These are phyloP conservation scores for Heliamphora pulchella DNA, from an alignment of 179 eudicot species.

Conservation along the genomic window DNA sequence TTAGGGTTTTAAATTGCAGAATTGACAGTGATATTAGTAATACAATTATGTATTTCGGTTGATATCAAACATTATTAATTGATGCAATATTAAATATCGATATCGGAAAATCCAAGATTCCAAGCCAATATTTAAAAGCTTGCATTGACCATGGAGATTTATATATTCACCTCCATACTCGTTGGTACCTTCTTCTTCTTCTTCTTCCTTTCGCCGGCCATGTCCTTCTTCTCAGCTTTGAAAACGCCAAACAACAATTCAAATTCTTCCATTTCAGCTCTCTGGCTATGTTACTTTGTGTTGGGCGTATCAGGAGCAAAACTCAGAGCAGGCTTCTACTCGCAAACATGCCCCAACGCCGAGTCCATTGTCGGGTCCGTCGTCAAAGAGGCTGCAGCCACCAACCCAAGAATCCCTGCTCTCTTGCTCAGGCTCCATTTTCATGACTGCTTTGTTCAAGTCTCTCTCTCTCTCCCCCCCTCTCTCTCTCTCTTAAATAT, in stretches of 20 bases:
- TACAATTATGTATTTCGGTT: too few relatives aligned
- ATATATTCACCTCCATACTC: too few relatives aligned
- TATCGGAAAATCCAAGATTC: too few relatives aligned
- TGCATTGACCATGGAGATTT: too few relatives aligned
- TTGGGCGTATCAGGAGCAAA: neutral
- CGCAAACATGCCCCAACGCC: constrained; percentile 20
- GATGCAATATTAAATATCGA: too few relatives aligned
- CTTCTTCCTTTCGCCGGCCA: neutral
- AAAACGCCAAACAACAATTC: neutral
- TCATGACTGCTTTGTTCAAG: constrained; percentile 28
- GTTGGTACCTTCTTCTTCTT: too few relatives aligned
- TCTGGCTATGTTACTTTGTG: neutral
- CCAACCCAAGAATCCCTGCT: constrained; percentile 22
- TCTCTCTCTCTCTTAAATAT: neutral
- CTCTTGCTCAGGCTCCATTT: constrained; percentile 19
- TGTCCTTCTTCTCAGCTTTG: neutral
- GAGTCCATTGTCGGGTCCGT: constrained; percentile 24
- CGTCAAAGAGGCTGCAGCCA: constrained; percentile 15
- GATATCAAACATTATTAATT: too few relatives aligned
- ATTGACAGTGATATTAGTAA: too few relatives aligned
- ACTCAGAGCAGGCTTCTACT: constrained; percentile 23
- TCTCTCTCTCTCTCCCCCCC: constrained; percentile 9
- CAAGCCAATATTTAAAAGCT: too few relatives aligned
- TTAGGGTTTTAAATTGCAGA: too few relatives aligned
- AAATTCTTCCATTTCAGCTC: neutral